Conservation (phyloP, 345 rosid species). For the Brassica napus region DNA sequence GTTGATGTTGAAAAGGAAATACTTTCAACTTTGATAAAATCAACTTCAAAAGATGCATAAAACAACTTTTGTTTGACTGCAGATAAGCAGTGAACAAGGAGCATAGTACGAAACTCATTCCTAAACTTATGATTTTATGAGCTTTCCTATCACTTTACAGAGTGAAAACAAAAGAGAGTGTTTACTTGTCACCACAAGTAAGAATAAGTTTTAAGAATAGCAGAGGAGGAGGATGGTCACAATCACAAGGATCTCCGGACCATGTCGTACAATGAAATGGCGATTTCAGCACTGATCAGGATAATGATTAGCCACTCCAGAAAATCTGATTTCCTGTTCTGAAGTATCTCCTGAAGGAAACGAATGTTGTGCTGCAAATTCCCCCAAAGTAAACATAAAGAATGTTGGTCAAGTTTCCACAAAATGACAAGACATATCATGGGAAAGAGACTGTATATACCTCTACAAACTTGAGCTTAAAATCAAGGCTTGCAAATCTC, state of each 20-base stretch:
- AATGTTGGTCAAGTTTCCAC: background rate
- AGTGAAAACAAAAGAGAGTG: background rate
- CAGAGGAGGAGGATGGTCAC: constrained; percentile 25
- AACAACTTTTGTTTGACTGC: background rate
- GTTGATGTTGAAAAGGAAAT: background rate
- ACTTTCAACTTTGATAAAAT: background rate
- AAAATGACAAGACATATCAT: background rate
- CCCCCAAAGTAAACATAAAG: background rate
- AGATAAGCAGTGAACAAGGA: background rate
- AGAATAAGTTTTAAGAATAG: constrained; percentile 17
- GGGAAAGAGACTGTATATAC: constrained; percentile 42
- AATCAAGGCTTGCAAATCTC: constrained; percentile 90
- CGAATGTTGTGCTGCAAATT: constrained; percentile 85
- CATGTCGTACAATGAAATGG: constrained; percentile 65
- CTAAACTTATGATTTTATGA: background rate
- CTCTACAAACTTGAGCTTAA: constrained; percentile 92
- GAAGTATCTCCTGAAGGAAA: constrained; percentile 92
- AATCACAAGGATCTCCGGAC: constrained; percentile 49
- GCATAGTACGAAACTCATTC: constrained; percentile 5
- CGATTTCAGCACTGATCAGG: constrained; percentile 75
- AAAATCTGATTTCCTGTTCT: constrained; percentile 91
- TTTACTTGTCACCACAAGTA: constrained; percentile 12
- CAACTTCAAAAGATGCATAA: background rate
- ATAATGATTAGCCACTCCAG: constrained; percentile 94
- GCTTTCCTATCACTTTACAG: constrained; percentile 29